Conservation (phyloP, 495 filamentous ascomycete species). For the Bacidia rubella region DNA sequence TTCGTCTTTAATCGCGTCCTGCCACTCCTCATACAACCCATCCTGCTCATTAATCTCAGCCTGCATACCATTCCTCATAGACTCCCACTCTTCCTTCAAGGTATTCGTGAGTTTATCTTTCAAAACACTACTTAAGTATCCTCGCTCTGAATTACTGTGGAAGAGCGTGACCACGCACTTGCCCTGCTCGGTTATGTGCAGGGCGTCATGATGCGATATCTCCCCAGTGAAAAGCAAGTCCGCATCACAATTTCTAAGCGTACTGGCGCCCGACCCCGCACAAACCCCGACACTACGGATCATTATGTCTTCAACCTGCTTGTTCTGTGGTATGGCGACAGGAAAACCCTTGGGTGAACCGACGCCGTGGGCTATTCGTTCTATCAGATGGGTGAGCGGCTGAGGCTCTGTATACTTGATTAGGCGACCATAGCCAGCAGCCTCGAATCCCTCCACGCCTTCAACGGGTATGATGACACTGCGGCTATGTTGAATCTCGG, state of each 20-base stretch:
- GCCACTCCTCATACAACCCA: slow-evolving; percentile 24
- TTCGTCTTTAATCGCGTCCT: slow-evolving; percentile 35
- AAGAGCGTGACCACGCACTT: slow-evolving; percentile 71
- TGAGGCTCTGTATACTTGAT: slow-evolving; percentile 48
- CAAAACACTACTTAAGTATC: slow-evolving; percentile 61
- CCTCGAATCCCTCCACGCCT: slow-evolving; percentile 36
- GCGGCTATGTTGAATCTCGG: slow-evolving; percentile 33
- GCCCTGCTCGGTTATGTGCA: slow-evolving; percentile 79
- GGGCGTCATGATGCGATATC: slow-evolving; percentile 80
- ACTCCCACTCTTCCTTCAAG: slow-evolving; percentile 42
- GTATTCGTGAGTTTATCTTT: slow-evolving; percentile 43
- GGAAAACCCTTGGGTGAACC: slow-evolving; percentile 52
- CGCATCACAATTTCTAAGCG: slow-evolving; percentile 50
- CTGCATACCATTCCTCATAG: slow-evolving; percentile 26
- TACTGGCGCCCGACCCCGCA: slow-evolving; percentile 65
- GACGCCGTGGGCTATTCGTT: slow-evolving; percentile 43
- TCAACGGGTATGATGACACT: slow-evolving; percentile 37
- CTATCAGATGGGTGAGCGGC: slow-evolving; percentile 46
- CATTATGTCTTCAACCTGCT: slow-evolving; percentile 35
- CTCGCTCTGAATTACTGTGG: slow-evolving; percentile 83
- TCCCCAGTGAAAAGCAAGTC: slow-evolving; percentile 87
- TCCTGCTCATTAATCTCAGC: slow-evolving; percentile 22
- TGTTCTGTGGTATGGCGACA: slow-evolving; percentile 52
- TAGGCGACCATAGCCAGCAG: slow-evolving; percentile 64
- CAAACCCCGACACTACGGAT: slow-evolving; percentile 58